Base-by-base conservation (phyloP, 2,329 filamentous ascomycete genomes). In the Xylaria sp. region DNA sequence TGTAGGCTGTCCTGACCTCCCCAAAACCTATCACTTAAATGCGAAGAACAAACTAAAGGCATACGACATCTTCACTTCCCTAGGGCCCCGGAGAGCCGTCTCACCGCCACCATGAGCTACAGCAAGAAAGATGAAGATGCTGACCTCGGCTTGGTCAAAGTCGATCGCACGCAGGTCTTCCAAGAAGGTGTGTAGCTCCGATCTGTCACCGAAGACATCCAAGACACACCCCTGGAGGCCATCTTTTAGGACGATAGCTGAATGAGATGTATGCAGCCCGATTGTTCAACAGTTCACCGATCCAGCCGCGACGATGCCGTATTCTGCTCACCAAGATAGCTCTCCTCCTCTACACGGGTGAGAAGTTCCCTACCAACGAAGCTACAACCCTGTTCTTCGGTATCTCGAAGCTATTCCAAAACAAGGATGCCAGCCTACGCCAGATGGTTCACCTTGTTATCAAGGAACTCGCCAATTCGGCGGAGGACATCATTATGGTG, bases 51-150 rank as follows among this genome's bases (percentile, higher is more conserved):
- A 63, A 61, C 69, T 63, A 71, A 68, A 69, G 70, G 70, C 65
- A 35, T 61, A 61, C 72, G 68, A 73, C 69, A 74, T 71, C 76
- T 75, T 78, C 73, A 74, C 76, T 72, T 74, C 73, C 75, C 70
- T 60, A 51, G 63, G 53, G 60, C 71, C 40, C 23, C 71, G 68
- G 67, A 71, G 55, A 68, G 73, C 73, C 72, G 73, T 74, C 72
- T 73, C 69, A 57, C 69, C 69, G 82, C 84, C 84, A 90, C 75
- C 79, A 97, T 97, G 94, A 96, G 92, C 84, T 97, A 96, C 89
- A 91, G 95, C 86, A 99, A 99, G 86, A 98, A 97, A 87, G 95
- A 99, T 83, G 96, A 98, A 88, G 96, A 99, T 86, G 93, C 91
- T 80, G 95, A 98, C 81, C 89, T 91, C 81, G 91, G 92, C 80